phyloP scores from a whole-genome alignment of 441 rosid species.

The Syzygium malaccense region DNA sequence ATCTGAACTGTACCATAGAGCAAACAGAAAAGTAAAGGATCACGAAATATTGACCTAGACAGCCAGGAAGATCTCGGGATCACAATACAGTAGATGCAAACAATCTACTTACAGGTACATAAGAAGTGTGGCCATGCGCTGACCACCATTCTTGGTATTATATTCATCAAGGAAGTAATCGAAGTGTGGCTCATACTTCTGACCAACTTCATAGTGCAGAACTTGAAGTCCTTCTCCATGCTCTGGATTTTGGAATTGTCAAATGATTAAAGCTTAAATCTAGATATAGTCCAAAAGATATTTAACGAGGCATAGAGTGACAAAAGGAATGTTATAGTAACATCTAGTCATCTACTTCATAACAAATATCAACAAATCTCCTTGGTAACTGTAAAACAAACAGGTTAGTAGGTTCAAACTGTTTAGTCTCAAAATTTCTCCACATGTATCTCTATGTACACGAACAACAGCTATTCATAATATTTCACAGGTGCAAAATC shows the following conservation, averaged over 20 bases:
- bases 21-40: neutral
- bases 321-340: neutral
- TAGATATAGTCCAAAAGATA: neutral
- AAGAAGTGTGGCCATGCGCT: constrained; percentile 1
- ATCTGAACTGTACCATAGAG: constrained; percentile 60
- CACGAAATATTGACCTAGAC: neutral
- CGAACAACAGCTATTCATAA: neutral
- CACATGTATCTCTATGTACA: neutral
- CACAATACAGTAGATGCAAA: neutral
- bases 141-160: constrained; percentile 3
- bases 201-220: constrained; percentile 9
- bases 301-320: neutral
- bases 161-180: constrained; percentile 8
- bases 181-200: constrained; percentile 5
- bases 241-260: constrained; percentile 35
- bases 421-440: neutral
- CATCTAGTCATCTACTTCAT: neutral
- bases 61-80: neutral
- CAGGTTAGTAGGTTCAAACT: neutral
- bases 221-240: constrained; percentile 3
- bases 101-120: constrained; percentile 9
- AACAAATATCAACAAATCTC: neutral
- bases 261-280: neutral
- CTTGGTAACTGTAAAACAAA: neutral
- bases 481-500: neutral